Conservation (phyloP, 768 basidiomycete species). For the Lactarius vividus region DNA sequence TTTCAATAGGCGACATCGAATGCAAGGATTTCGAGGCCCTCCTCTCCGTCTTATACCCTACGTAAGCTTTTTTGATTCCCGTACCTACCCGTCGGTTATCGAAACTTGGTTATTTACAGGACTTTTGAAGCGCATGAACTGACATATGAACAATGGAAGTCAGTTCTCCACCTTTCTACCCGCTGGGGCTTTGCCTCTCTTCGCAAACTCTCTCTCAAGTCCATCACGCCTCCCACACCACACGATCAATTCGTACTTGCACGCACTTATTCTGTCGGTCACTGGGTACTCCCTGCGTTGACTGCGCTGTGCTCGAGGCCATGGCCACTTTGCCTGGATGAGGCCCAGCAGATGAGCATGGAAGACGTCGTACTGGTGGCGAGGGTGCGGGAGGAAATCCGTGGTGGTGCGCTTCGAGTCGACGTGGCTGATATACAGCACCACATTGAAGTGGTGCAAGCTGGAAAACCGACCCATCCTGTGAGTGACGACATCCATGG, state of each 20-base stretch:
- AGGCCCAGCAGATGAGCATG: constrained; percentile 19
- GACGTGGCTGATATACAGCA: constrained; percentile 5
- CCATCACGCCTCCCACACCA: not conserved
- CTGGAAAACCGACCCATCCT: no score
- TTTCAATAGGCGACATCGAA: not conserved
- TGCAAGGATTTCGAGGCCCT: constrained; percentile 1
- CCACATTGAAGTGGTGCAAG: not conserved
- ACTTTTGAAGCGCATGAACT: constrained; percentile 2
- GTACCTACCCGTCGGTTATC: not conserved
- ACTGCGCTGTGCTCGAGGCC: constrained; percentile 17
- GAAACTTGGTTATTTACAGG: not conserved
- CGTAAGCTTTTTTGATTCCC: not conserved
- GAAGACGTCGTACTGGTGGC: constrained; percentile 21
- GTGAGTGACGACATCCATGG: no score
- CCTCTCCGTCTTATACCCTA: constrained; percentile 10
- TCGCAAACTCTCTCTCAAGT: constrained; percentile 1
- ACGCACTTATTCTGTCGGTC: not conserved
- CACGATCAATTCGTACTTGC: constrained; percentile 13
- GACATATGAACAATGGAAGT: constrained; percentile 29
- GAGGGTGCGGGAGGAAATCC: not conserved
- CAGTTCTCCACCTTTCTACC: constrained; percentile 31
- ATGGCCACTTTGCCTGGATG: constrained; percentile 12
- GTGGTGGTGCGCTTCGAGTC: not conserved
- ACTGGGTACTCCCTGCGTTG: constrained; percentile 25
- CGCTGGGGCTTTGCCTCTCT: constrained; percentile 33